Base-by-base conservation (phyloP, 2,329 filamentous ascomycete species). In the Parastagonospora nodorum region DNA sequence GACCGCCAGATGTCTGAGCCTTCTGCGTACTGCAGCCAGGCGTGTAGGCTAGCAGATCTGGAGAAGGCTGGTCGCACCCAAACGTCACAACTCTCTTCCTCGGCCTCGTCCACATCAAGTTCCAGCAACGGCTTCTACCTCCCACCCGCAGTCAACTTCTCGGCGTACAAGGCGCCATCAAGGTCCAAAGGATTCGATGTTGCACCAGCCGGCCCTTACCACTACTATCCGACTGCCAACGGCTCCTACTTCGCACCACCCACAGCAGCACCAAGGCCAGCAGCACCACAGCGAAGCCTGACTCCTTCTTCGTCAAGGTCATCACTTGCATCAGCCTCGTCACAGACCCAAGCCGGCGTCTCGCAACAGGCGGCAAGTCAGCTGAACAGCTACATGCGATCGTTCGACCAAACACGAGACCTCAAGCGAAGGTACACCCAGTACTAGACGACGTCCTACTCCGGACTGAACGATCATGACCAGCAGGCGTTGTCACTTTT, bases 1-100 rank as follows among this genome's bases (percentile, higher is more conserved):
- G 92, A 97, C 78, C 88, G 88, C 78, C 90, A 95, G 77, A 92
- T 89, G 53, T 84, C 89, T 49, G 74, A 76, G 53, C 87, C 87
- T 55, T 87, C 87, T 58, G 86, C 89, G 60, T 96, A 96, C 82
- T 97, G 92, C 82, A 96, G 91, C 40, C 92, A 97, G 77, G 85
- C 89, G 28, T 97, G 92, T 82, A 85, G 91, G 60, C 81, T 97
- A 38, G 88, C 90, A 61, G 92, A 96, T 76, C 86, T 93, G 65
- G 92, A 96, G 75, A 87, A 86, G 75, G 86, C 84, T 50, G 68
- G 66, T 54, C 66, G 43, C 46, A 72, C 73, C 32, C 69, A 70
- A 29, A 72, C 71, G 40, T 66, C 68, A 55, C 68, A 70, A 51
- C 63, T 80, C 69, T 84, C 86, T 4, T 79, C 82, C 42, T 79